Base-by-base conservation (phyloP, 2,329 filamentous ascomycete genomes). In the Cercospora nicotianae region DNA sequence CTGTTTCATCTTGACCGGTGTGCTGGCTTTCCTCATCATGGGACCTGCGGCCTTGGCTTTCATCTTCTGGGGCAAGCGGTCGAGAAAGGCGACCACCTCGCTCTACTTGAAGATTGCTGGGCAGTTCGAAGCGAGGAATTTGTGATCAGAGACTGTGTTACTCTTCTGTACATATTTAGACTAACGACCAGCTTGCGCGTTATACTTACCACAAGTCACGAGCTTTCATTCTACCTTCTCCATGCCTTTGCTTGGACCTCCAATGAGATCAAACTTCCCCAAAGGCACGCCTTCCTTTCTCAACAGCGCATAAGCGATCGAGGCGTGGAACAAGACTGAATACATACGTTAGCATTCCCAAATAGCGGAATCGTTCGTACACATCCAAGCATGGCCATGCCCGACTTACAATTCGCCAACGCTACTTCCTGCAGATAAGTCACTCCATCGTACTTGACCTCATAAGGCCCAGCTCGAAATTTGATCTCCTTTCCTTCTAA, bases 271-370 rank as follows among this genome's bases (percentile, higher is more conserved):
- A 62, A 69, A 55, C 82, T 91, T 91, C 36, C 87, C 87, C 23
- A 91, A 18, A 0, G 81, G 79, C 33, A 90, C 86, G 1, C 89
- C 89, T 78, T 87, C 83, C 74, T 82, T 84, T 69, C 89, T 81
- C 75, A 90, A 74, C 64, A 91, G 87, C 23, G 78, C 81, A 79
- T 91, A 91, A 9, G 86, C 81, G 12, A 83, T 88, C 2, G 78
- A 82, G 12, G 86, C 71, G 75, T 91, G 89, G 78, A 91, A 91
- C 80, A 83, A 89, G 72, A 90, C 61, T 63, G 30, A n/a, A n/a
- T n/a, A 1, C 55, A 23, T 2, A 59, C 26, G 31, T 36, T 5
- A 31, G 31, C 55, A 59, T 59, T 20, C 30, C 10, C 16, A 20
- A 39, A 58, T 2, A 33, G 30, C 28, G 20, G 3, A 13, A n/a